Base-by-base conservation (phyloP, 2,329 filamentous ascomycete species). In the Diaporthe caulivora region DNA sequence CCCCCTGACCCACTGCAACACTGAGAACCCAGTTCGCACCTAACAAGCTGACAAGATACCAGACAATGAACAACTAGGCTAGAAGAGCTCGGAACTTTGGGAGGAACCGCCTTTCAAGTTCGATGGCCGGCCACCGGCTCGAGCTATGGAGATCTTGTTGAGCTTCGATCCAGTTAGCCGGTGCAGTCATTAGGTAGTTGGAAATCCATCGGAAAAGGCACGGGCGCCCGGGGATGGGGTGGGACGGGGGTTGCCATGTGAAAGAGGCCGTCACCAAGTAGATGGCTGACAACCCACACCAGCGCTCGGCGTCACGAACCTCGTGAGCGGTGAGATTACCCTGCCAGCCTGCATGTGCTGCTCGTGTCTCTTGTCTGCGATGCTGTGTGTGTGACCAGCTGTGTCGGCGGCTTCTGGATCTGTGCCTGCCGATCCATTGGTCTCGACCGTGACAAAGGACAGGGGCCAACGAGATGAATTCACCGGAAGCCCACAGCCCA, bases 391-490 rank as follows among this genome's bases (percentile, higher is more conserved):
- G 26, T 21, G 24, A 21, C 40, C n/a, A n/a, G 37, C 53, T 40
- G 42, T 57, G 47, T 24, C 42, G 42, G 55, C 37, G 69, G 31
- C 55, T 34, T 62, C 44, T 62, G 53, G 34, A 62, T 60, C 55
- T 71, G 70, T 55, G 24, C 70, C 70, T 60, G 70, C 44, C 70
- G 70, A 72, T 72, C 70, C 51, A 57, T 58, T 60, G 70, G 64
- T 72, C 70, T 72, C 60, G 70, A 67, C 70, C 60, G 53, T 31
- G 37, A 34, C 31, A 34, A 49, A 51, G n/a, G 40, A 65, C 60
- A 67, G 37, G 51, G 40, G 40, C 40, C 34, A 24, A 44, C 40
- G 58, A 67, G 29, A 55, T 55, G 58, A 57, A 49, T 40, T 55
- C 51, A 17, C 26, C 54, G 7, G 42, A 31, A 55, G 37, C 51